These are phyloP conservation scores for Trichosporon inkin DNA, from an alignment of 1,284 basidiomycete species.

Conservation along the genomic window DNA sequence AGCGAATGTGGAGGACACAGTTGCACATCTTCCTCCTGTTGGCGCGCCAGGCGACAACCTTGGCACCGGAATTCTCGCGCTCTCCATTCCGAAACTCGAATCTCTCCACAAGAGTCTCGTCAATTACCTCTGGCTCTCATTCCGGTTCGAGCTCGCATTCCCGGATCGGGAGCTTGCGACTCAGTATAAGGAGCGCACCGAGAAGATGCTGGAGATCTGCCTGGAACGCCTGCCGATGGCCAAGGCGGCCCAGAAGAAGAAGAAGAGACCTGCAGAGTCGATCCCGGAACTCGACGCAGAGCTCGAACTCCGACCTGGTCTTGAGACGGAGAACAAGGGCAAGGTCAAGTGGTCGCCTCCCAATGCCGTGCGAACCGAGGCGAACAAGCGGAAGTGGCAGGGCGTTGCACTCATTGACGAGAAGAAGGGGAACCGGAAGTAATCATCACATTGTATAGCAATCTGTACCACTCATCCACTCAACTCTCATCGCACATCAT, in stretches of 20 bases:
- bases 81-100: conserved; percentile 59
- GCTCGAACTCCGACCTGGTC: background rate
- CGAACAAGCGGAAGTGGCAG: background rate
- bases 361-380: background rate
- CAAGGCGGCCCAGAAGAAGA: conserved; percentile 25
- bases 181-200: conserved; percentile 62
- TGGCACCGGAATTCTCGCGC: conserved; percentile 30
- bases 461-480: background rate
- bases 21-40: conserved; percentile 34
- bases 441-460: conserved; percentile 10
- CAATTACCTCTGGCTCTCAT: conserved; percentile 81
- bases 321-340: background rate
- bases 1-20: conserved; percentile 51
- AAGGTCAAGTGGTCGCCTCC: background rate
- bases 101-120: conserved; percentile 74
- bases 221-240: conserved; percentile 43
- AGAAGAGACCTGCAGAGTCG: conserved; percentile 17
- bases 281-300: background rate
- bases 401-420: background rate
- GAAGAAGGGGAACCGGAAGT: background rate
- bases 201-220: conserved; percentile 61
- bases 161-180: conserved; percentile 57
- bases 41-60: conserved; percentile 21
- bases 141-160: conserved; percentile 72
- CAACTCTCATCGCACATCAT: conserved; percentile 11